Conservation (phyloP, 2,329 filamentous ascomycete genomes). For the Epichloe typhina region DNA sequence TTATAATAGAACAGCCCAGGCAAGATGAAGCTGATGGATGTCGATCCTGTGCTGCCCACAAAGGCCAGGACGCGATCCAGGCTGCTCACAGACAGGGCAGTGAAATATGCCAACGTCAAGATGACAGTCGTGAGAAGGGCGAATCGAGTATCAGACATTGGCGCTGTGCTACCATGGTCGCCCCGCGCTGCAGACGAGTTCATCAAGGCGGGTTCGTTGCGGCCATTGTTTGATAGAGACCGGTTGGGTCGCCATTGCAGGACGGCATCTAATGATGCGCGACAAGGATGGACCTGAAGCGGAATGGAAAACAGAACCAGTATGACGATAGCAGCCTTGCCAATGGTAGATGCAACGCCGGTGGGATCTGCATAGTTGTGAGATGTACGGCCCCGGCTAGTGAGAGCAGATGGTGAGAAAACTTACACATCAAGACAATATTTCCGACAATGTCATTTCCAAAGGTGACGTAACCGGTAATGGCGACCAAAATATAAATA, state of each 20-base stretch:
- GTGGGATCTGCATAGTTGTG: slow-evolving; percentile 21
- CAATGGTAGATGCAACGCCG: slow-evolving; percentile 69
- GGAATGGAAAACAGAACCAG: slow-evolving; percentile 95
- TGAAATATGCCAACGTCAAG: slow-evolving; percentile 71
- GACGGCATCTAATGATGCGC: slow-evolving; percentile 91
- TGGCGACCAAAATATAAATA: slow-evolving; percentile 81
- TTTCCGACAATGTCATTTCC: slow-evolving; percentile 83
- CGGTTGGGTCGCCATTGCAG: slow-evolving; percentile 70
- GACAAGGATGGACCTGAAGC: slow-evolving; percentile 87
- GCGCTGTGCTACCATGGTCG: slow-evolving; percentile 40
- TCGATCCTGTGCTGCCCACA: slow-evolving; percentile 87
- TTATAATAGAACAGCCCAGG: slow-evolving; percentile 98
- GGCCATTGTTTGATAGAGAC: slow-evolving; percentile 22
- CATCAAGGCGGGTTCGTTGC: slow-evolving; percentile 30
- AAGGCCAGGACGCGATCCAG: slow-evolving; percentile 88
- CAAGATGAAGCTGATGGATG: slow-evolving; percentile 92
- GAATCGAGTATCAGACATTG: slow-evolving; percentile 80
- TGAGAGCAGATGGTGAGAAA: background rate
- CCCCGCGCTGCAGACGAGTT: slow-evolving; percentile 25
- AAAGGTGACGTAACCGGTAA: slow-evolving; percentile 93
- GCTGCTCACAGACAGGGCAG: slow-evolving; percentile 80
- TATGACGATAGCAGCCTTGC: slow-evolving; percentile 86
- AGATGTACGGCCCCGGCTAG: slow-evolving; percentile 4
- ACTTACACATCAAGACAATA: slow-evolving; percentile 82
- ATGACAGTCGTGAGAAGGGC: slow-evolving; percentile 79